A percentile compares a stretch with the other conserved stretches of the same genome.
phyloP scores from a whole-genome alignment of 305 asterid species.

The Fraxinus dipetala region DNA sequence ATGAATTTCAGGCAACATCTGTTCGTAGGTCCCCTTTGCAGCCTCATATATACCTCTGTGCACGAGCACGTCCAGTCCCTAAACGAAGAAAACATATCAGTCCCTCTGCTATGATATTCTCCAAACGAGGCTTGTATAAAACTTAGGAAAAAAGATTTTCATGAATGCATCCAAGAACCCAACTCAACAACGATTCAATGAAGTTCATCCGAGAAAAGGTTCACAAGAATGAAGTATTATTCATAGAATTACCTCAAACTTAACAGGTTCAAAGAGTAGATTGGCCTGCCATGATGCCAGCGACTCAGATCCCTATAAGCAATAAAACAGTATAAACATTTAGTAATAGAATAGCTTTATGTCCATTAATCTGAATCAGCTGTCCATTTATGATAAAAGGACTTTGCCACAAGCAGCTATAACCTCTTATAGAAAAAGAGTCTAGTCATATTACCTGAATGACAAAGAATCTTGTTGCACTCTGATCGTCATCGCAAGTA shows the following conservation, averaged over 20 bases:
- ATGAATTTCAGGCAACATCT: slow-evolving; percentile 76
- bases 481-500: slow-evolving; percentile 44
- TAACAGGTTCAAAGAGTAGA: slow-evolving; percentile 82
- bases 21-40: slow-evolving; percentile 82
- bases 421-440: neutral
- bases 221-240: neutral
- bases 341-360: neutral
- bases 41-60: slow-evolving; percentile 97
- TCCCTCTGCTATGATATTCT: neutral
- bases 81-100: slow-evolving; percentile 22
- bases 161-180: neutral
- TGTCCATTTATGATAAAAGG: neutral
- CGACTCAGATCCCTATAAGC: slow-evolving; percentile 83
- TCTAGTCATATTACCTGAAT: slow-evolving; percentile 36
- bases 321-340: neutral
- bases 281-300: slow-evolving; percentile 96
- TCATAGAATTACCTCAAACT: slow-evolving; percentile 69
- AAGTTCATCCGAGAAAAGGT: neutral
- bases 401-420: neutral
- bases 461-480: slow-evolving; percentile 42
- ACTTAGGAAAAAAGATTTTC: neutral
- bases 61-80: slow-evolving; percentile 85
- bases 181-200: neutral
- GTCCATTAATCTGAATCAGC: neutral
- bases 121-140: neutral